Base-by-base conservation (phyloP, 805 yeast genomes). In the Torulaspora franciscae region DNA sequence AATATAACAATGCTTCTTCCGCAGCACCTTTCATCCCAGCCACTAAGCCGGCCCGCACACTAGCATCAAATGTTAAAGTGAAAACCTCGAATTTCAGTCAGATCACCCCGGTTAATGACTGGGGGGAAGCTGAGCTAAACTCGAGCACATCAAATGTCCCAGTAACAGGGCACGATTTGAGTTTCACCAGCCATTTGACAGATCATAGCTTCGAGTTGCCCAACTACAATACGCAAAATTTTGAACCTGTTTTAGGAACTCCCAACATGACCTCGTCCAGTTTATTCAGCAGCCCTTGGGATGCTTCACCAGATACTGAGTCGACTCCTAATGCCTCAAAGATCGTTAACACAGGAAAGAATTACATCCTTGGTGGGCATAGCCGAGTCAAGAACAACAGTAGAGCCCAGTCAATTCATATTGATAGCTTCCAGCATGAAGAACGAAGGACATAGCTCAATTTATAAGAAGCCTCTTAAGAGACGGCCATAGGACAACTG, bases 331-430 rank as follows among this genome's bases (percentile, higher is more conserved):
- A 28, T 22, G 35, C 23, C 25, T 51, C 48, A 27, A 59, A 54
- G 43, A 55, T 57, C 4, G 66, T 61, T 2, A 61, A 47, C 33
- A 61, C 66, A 7, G 67, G 67, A 4, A 64, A 64, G 39, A 62
- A 61, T 45, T 62, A 62, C 39, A 62, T 64, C 14, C 47, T 62
- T 8, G 66, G 66, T 9, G 68, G 66, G 3, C 66, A 61, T 39
- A 58, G 56, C 33, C 41, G 59, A 28, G 52, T 55, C 26, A 43
- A 57, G 33, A 63, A 64, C 37, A 60, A 57, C 39, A 59, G 64
- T 30, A 59, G 67, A 41, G 63, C 65, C 7, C 66, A 64, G 47
- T 59, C 66, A 2, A 58, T 62, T 30, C 68, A 64, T 42, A 61
- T 64, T 8, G 68, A 64, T 45, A 51, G 60, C 34, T 63, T 61